phyloP scores from a whole-genome alignment of 148 eudicot species.

The Rhododendron vialii region DNA sequence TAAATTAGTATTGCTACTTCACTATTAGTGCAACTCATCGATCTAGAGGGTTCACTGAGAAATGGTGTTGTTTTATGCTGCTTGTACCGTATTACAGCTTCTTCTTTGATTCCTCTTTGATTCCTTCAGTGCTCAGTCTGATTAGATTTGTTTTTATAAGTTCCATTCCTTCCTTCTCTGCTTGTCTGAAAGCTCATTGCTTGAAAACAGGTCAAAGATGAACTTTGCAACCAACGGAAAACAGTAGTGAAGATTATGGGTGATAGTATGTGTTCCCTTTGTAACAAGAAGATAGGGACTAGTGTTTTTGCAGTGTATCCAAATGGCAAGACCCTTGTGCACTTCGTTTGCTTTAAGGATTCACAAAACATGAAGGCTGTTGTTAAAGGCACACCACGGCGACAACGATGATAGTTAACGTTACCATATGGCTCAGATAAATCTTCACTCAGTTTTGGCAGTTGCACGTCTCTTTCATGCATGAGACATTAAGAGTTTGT shows the following conservation, averaged over 20 bases:
- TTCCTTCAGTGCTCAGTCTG: not conserved
- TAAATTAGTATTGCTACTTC: not conserved
- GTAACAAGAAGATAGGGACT: conserved; percentile 95
- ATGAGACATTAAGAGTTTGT: not conserved
- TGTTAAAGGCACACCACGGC: conserved; percentile 47
- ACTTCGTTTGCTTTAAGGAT: conserved; percentile 94
- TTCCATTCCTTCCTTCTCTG: not conserved
- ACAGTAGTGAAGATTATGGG: conserved; percentile 76
- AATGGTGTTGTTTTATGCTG: not conserved
- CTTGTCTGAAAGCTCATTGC: not conserved
- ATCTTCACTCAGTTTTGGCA: not conserved
- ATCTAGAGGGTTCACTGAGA: not conserved
- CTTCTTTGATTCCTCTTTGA: not conserved
- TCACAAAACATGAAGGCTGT: conserved; percentile 93
- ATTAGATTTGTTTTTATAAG: not conserved
- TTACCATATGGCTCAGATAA: not conserved
- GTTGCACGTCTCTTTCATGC: not conserved
- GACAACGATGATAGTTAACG: conserved; percentile 33
- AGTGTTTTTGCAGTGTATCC: conserved; percentile 99
- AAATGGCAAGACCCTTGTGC: conserved; percentile 83
- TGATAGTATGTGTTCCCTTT: conserved; percentile 86
- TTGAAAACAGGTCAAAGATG: conserved; percentile 75
- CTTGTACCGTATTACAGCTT: not conserved
- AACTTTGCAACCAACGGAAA: conserved; percentile 74
- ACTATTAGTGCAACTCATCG: not conserved